phyloP scores from a whole-genome alignment of 352 stramenopile genomes.

The Pythium vanterpoolii region DNA sequence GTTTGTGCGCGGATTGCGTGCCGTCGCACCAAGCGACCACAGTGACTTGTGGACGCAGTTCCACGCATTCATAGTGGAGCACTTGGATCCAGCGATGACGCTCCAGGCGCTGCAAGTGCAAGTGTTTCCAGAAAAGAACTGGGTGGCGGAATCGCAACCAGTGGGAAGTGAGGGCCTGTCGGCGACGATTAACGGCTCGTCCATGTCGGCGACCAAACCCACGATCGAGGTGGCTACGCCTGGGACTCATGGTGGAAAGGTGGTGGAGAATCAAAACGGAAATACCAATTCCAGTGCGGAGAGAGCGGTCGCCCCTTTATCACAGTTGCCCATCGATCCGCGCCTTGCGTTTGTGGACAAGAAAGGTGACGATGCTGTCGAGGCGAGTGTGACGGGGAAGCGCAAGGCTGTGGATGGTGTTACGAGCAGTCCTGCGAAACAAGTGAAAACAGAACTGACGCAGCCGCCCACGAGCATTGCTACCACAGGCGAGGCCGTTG shows the following conservation, averaged over 20 bases:
- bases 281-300: neutral
- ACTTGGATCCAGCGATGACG: slow-evolving; percentile 57
- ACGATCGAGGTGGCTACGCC: neutral
- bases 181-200: neutral
- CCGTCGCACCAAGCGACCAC: slow-evolving; percentile 36
- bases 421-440: neutral
- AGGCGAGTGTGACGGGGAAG: slow-evolving; percentile 19
- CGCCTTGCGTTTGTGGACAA: slow-evolving; percentile 67
- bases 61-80: slow-evolving; percentile 55
- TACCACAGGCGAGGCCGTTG: neutral
- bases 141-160: neutral
- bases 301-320: neutral
- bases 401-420: slow-evolving; percentile 3
- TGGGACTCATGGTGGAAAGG: neutral
- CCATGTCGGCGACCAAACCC: neutral
- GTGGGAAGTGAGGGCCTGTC: too few relatives aligned
- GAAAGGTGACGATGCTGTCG: slow-evolving; percentile 2
- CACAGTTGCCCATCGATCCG: slow-evolving; percentile 28
- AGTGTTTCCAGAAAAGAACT: slow-evolving; percentile 34
- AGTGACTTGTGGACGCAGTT: slow-evolving; percentile 46
- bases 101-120: slow-evolving; percentile 55
- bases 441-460: slow-evolving; percentile 10
- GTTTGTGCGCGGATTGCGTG: slow-evolving; percentile 53
- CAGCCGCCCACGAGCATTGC: neutral
- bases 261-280: neutral